Evolutionary conservation across 345 rosid genomes (phyloP), one percentile per base, ranked within the genome.

Genomic region (Brassica incana): DNA sequence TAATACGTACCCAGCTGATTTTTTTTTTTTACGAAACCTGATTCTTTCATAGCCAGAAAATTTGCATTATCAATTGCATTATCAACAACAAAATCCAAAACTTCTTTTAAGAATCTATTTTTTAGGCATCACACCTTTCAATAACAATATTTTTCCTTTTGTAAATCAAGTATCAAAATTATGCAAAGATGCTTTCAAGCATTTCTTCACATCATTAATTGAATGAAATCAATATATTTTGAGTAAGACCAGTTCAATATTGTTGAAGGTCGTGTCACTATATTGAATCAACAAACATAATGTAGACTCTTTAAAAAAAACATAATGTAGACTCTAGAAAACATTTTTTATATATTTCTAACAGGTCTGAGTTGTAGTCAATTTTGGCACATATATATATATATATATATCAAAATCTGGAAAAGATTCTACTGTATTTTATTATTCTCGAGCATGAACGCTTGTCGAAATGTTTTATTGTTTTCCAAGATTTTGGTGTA

Each of bases 391-490:
- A 58, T 63, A 14, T 33, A 5, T 32, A 27, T 27, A 27, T 27
- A 27, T 50, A 50, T 16, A 7, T 36, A 12, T 6, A 38, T 38
- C 60, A 14, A 52, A 23, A 2, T 35, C 5, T 23, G 65, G 78
- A 56, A 66, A 75, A 66, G 1, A 54, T 63, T 35, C 2, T 7
- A 14, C 32, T 45, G 60, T 29, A 3, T 29, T 50, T 75, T 11
- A 67, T 29, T 56, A 77, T 36, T 61, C 75, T 48, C 69, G 74
- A 68, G 72, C 43, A 25, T 75, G 45, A 38, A 8, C 43, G 8
- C 43, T 2, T 38, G 43, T 38, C 43, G 43, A 38, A 38, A 38
- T 38, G 43, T 38, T 59, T 68, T 20, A 30, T 40, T 69, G 25
- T 16, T 43, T 25, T 38, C 50, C 50, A 43, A 15, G 16, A 16